A percentile compares a stretch with the other conserved stretches of the same genome.
Evolutionary conservation across 495 filamentous ascomycete genomes (phyloP).

Genomic region (Daldinia grandis): DNA sequence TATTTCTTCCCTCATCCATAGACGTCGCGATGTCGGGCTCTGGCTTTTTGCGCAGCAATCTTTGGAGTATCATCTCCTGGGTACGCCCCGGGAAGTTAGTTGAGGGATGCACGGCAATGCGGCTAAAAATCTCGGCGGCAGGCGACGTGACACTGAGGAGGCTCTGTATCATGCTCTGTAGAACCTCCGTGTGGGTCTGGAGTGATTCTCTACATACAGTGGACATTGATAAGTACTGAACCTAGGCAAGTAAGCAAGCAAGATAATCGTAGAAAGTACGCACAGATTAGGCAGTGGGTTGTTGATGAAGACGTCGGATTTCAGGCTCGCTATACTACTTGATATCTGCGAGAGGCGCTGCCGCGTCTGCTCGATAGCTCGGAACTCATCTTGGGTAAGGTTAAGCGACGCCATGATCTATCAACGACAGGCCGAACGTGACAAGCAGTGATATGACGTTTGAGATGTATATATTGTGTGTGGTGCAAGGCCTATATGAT

Average conservation of each 20-base stretch:
- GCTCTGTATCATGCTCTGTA: slow-evolving; percentile 68
- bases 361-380: slow-evolving; percentile 76
- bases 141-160: slow-evolving; percentile 66
- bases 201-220: slow-evolving; percentile 62
- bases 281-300: slow-evolving; percentile 53
- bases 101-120: slow-evolving; percentile 73
- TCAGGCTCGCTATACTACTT: slow-evolving; percentile 70
- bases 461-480: not conserved
- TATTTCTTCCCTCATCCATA: slow-evolving; percentile 68
- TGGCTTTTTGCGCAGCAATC: slow-evolving; percentile 80
- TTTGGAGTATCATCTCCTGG: slow-evolving; percentile 67
- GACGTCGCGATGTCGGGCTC: slow-evolving; percentile 77
- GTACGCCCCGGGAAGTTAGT: slow-evolving; percentile 78
- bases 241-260: not conserved
- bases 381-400: slow-evolving; percentile 68
- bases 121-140: slow-evolving; percentile 67
- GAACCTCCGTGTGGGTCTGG: slow-evolving; percentile 70
- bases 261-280: not conserved
- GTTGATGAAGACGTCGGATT: slow-evolving; percentile 45
- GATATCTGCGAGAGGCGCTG: slow-evolving; percentile 75
- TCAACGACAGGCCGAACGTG: not conserved
- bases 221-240: not conserved
- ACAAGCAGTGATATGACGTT: not conserved
- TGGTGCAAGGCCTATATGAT: not conserved
- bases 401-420: slow-evolving; percentile 57